Base-by-base conservation (phyloP, 331 rosid genomes). In the Erythrophleum ivorense region DNA sequence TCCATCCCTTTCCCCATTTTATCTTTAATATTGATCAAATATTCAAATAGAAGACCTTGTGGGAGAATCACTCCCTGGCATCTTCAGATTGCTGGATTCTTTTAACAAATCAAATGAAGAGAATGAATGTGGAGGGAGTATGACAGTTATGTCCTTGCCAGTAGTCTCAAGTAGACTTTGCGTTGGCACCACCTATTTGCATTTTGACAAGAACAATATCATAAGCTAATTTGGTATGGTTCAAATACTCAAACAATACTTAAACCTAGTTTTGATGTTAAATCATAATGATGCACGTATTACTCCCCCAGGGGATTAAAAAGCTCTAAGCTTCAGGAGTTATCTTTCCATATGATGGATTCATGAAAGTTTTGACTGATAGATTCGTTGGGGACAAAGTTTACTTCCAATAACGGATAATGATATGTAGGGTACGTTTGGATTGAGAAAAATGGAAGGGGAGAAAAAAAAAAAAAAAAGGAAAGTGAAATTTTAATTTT, bases 21-120 rank as follows among this genome's bases (percentile, higher is more conserved):
- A 49, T 34, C 19, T 52, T 11, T 55, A 62, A 10, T 31, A 41
- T 75, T 33, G 55, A 18, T 63, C 9, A 29, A 45, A 53, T 24
- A 5, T 67, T 88, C 75, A 95, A 18, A 85, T 76, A 19, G 91
- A 88, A 75, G 97, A 90, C 38, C 79, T 63, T 14, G 91, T 71
- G 60, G 71, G 53, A 70, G 83, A 82, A 59, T 81, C 83, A 57
- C 74, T 64, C 71, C 86, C 88, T n/a, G 79, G 24, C 67, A 88
- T 89, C 85, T 75, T 76, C 82, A 91, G 75, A 50, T 49, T 11
- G 76, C 58, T 88, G 16, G 93, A 84, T 83, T 76, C 84, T 62
- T 82, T 87, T 64, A 86, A 78, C 66, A 95, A 80, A 84, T 95
- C 99, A 84, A 88, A 80, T 63, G 93, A 91, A 49, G 93, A 86